These are phyloP conservation scores for Kodamaea restingae DNA, from an alignment of 805 yeast genomes.

Conservation along the genomic window DNA sequence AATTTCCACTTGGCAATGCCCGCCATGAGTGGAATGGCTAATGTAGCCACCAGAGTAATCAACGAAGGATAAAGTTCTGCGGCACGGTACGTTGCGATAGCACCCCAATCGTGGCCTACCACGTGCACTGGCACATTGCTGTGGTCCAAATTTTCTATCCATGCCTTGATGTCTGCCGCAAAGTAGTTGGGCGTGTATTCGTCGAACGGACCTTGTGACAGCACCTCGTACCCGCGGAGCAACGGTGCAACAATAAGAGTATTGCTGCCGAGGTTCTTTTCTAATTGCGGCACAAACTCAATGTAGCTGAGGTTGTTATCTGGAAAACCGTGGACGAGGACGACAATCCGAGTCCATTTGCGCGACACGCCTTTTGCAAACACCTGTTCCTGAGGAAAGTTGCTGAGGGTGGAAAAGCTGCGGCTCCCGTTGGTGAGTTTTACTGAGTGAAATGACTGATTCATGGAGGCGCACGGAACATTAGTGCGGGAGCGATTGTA, in stretches of 20 bases:
- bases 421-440: slow-evolving; percentile 13
- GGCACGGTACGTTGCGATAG: slow-evolving; percentile 32
- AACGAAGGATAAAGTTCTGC: slow-evolving; percentile 32
- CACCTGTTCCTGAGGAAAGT: slow-evolving; percentile 15
- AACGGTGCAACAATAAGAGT: slow-evolving; percentile 30
- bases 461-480: no score
- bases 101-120: slow-evolving; percentile 46
- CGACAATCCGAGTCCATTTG: slow-evolving; percentile 9
- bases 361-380: slow-evolving; percentile 9
- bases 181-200: slow-evolving; percentile 27
- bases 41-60: slow-evolving; percentile 29
- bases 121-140: slow-evolving; percentile 28
- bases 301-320: slow-evolving; percentile 31
- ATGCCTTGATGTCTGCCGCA: slow-evolving; percentile 32
- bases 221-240: slow-evolving; percentile 36
- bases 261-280: slow-evolving; percentile 14
- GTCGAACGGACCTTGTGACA: slow-evolving; percentile 22
- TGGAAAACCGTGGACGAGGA: slow-evolving; percentile 26
- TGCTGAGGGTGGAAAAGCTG: slow-evolving; percentile 20
- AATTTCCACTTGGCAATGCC: slow-evolving; percentile 26
- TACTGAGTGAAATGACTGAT: not conserved
- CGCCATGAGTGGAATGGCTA: slow-evolving; percentile 37
- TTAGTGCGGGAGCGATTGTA: not conserved
- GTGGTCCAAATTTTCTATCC: slow-evolving; percentile 24
- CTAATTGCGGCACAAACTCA: slow-evolving; percentile 20